Conservation (phyloP, 345 rosid genomes). For the Eutrema japonicum region DNA sequence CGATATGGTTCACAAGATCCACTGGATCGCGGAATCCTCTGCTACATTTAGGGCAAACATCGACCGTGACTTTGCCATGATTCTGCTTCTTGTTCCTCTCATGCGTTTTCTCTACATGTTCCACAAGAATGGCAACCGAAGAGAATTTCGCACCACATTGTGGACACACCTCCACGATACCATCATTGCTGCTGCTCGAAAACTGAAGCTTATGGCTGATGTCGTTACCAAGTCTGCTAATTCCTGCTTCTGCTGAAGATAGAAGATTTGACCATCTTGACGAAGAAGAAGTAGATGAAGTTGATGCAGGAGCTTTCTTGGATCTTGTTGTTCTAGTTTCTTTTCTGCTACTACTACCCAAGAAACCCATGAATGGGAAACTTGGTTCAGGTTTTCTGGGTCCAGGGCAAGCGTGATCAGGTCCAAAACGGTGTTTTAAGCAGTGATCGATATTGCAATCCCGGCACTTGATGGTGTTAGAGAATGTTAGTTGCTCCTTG, state of each 20-base stretch:
- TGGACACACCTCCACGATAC: conserved; percentile 64
- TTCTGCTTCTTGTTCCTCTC: conserved; percentile 56
- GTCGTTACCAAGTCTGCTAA: conserved; percentile 65
- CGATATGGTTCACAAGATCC: conserved; percentile 87
- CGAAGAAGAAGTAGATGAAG: conserved; percentile 50
- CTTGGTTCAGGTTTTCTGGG: conserved; percentile 59
- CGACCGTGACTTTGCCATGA: conserved; percentile 62
- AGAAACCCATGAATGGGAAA: conserved; percentile 57
- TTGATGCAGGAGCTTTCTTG: conserved; percentile 33
- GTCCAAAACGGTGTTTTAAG: conserved; percentile 90
- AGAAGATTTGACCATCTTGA: conserved; percentile 74
- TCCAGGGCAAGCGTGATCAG: conserved; percentile 83
- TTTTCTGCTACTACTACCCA: conserved; percentile 56
- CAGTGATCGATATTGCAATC: conserved; percentile 85
- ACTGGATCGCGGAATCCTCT: conserved; percentile 86
- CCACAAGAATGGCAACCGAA: conserved; percentile 62
- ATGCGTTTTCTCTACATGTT: conserved; percentile 69
- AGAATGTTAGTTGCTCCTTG: conserved; percentile 75
- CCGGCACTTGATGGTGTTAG: conserved; percentile 85
- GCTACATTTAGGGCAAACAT: conserved; percentile 92
- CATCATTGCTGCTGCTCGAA: conserved; percentile 49
- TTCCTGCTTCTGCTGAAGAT: conserved; percentile 82
- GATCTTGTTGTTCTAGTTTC: conserved; percentile 48
- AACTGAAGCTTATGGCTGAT: conserved; percentile 68
- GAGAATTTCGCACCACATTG: conserved; percentile 77